phyloP scores from a whole-genome alignment of 2,329 filamentous ascomycete genomes.

The Cadophora sp. region DNA sequence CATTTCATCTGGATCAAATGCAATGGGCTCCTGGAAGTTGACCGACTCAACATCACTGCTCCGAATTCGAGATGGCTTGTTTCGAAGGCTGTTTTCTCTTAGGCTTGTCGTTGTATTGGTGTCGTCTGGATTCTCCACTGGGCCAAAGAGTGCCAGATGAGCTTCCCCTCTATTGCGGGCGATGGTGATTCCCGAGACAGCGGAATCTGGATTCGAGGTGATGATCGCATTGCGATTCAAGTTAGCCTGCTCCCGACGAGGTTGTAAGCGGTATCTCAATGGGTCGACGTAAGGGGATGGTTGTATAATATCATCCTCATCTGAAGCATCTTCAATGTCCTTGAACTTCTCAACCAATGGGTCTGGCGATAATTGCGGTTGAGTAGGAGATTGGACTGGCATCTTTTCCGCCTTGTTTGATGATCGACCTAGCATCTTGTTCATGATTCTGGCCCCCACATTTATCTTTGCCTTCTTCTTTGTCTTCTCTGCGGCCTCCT shows the following conservation, averaged over 20 bases:
- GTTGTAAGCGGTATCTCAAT: conserved; percentile 22
- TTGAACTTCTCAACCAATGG: neutral
- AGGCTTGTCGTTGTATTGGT: neutral
- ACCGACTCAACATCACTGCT: neutral
- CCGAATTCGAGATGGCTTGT: neutral
- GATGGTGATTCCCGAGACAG: conserved; percentile 13
- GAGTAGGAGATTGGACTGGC: too few species aligned
- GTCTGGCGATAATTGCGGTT: neutral
- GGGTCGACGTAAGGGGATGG: conserved; percentile 23
- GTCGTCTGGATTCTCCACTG: neutral
- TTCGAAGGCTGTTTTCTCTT: neutral
- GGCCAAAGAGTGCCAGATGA: neutral
- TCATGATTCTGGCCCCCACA: neutral
- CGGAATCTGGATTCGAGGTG: conserved; percentile 10
- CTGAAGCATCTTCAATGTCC: neutral
- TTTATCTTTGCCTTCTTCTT: conserved; percentile 2
- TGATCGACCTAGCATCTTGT: neutral
- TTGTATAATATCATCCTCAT: neutral
- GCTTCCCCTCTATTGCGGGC: conserved; percentile 20
- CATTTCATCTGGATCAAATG: neutral
- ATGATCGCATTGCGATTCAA: neutral
- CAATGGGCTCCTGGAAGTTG: neutral
- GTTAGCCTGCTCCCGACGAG: conserved; percentile 22
- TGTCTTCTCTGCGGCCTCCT: neutral
- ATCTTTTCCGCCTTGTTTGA: neutral